Conservation (phyloP, 805 yeast species). For the Candida krabiensis region DNA sequence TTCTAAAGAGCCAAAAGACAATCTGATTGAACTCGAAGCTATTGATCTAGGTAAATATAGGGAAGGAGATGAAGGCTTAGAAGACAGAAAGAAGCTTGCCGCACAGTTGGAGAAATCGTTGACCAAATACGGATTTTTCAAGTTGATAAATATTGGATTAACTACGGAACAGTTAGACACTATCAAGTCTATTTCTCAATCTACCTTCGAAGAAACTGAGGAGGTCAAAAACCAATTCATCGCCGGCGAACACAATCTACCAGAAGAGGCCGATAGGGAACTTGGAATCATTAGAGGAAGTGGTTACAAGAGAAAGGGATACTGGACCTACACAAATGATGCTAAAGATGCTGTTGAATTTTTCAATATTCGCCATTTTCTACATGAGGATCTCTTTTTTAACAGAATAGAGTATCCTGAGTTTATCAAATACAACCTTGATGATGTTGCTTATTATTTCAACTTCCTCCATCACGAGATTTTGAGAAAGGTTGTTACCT, state of each 20-base stretch:
- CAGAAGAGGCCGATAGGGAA: conserved; percentile 29
- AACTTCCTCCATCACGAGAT: conserved; percentile 38
- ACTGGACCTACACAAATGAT: conserved; percentile 47
- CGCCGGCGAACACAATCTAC: conserved; percentile 34
- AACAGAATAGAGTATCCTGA: conserved; percentile 39
- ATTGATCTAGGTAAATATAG: conserved; percentile 38
- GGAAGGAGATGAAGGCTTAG: conserved; percentile 37
- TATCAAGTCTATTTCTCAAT: conserved; percentile 42
- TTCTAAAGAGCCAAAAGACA: conserved; percentile 14
- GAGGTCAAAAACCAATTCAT: conserved; percentile 38
- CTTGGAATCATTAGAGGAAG: conserved; percentile 47
- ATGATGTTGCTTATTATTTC: conserved; percentile 41
- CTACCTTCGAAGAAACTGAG: conserved; percentile 40
- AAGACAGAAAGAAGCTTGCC: conserved; percentile 35
- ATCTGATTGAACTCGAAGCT: conserved; percentile 32
- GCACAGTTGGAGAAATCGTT: conserved; percentile 39
- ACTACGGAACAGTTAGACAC: conserved; percentile 32
- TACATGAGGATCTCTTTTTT: conserved; percentile 34
- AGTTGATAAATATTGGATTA: conserved; percentile 43
- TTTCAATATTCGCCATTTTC: conserved; percentile 42
- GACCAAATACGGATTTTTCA: conserved; percentile 45
- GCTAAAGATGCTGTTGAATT: conserved; percentile 44
- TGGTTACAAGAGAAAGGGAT: conserved; percentile 49
- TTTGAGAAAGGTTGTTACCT: conserved; percentile 35
- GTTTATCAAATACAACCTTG: conserved; percentile 37